Conservation (phyloP, 352 stramenopile genomes). For the Pythium aphanidermatum region DNA sequence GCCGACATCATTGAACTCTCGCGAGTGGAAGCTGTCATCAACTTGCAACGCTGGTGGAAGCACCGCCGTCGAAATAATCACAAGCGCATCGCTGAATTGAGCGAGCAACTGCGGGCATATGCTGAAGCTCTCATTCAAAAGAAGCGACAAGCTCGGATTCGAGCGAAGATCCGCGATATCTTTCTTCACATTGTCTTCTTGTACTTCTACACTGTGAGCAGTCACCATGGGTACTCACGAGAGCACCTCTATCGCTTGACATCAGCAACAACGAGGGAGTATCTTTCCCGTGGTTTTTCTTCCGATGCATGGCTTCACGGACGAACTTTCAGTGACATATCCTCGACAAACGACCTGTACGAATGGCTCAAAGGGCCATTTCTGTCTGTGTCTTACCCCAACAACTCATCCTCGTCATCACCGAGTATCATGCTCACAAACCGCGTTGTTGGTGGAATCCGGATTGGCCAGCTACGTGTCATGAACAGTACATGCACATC, state of each 20-base stretch:
- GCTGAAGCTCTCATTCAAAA: slow-evolving; percentile 22
- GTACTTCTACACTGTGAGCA: slow-evolving; percentile 30
- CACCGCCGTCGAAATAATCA: slow-evolving; percentile 21
- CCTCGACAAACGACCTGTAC: slow-evolving; percentile 17
- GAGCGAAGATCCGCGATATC: slow-evolving; percentile 42
- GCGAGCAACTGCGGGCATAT: slow-evolving; percentile 24
- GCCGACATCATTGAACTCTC: slow-evolving; percentile 38
- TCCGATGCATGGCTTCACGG: not conserved
- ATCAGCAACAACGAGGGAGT: slow-evolving; percentile 25
- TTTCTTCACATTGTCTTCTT: slow-evolving; percentile 41
- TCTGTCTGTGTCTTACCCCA: slow-evolving; percentile 18
- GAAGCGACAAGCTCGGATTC: slow-evolving; percentile 28
- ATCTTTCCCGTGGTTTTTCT: not conserved
- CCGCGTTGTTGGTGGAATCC: slow-evolving; percentile 35
- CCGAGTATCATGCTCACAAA: slow-evolving; percentile 16
- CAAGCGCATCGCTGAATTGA: slow-evolving; percentile 26
- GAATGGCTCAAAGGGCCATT: slow-evolving; percentile 30
- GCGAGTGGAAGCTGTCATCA: slow-evolving; percentile 27
- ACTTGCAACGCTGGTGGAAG: slow-evolving; percentile 44
- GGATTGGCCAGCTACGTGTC: slow-evolving; percentile 42
- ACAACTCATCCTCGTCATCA: not conserved
- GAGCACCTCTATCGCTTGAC: slow-evolving; percentile 35
- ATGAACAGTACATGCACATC: slow-evolving; percentile 26
- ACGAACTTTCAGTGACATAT: slow-evolving; percentile 17
- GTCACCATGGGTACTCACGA: slow-evolving; percentile 19